These are phyloP conservation scores for Lasiodiplodia gonubiensis DNA, from an alignment of 2,329 filamentous ascomycete genomes.

Conservation along the genomic window DNA sequence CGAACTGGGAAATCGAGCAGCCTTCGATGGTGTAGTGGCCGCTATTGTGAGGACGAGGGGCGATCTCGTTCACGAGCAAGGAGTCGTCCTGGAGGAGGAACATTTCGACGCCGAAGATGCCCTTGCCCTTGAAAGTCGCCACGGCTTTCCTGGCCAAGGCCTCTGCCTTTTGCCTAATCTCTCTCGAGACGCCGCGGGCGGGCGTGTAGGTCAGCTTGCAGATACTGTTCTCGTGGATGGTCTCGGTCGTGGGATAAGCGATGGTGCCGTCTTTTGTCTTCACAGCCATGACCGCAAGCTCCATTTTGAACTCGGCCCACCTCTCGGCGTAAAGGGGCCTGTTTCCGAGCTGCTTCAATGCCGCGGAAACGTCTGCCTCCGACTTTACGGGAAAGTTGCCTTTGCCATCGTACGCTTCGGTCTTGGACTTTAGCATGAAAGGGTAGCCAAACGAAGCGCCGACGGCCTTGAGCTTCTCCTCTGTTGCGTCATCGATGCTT, in stretches of 20 bases:
- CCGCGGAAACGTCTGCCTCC: conserved; percentile 66
- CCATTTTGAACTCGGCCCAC: conserved; percentile 83
- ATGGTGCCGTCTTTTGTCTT: conserved; percentile 78
- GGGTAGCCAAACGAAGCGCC: conserved; percentile 75
- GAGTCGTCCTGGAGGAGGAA: conserved; percentile 74
- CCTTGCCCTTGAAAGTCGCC: conserved; percentile 80
- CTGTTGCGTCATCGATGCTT: conserved; percentile 65
- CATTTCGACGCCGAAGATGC: conserved; percentile 96
- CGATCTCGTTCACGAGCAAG: conserved; percentile 85
- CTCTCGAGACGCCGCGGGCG: conserved; percentile 70
- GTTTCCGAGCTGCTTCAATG: conserved; percentile 68
- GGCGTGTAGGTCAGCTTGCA: conserved; percentile 92
- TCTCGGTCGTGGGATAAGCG: conserved; percentile 90
- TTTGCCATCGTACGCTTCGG: conserved; percentile 90
- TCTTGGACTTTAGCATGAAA: conserved; percentile 90
- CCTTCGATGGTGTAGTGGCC: conserved; percentile 96
- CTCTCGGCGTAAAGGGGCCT: conserved; percentile 86
- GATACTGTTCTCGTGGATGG: conserved; percentile 91
- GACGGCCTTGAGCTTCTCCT: conserved; percentile 67
- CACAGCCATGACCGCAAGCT: conserved; percentile 93
- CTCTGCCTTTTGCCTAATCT: conserved; percentile 70
- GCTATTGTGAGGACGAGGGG: conserved; percentile 84
- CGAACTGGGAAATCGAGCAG: conserved; percentile 87
- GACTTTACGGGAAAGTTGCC: conserved; percentile 71
- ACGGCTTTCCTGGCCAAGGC: conserved; percentile 80